phyloP scores from a whole-genome alignment of 805 yeast species.

The Starmerella cellae region DNA sequence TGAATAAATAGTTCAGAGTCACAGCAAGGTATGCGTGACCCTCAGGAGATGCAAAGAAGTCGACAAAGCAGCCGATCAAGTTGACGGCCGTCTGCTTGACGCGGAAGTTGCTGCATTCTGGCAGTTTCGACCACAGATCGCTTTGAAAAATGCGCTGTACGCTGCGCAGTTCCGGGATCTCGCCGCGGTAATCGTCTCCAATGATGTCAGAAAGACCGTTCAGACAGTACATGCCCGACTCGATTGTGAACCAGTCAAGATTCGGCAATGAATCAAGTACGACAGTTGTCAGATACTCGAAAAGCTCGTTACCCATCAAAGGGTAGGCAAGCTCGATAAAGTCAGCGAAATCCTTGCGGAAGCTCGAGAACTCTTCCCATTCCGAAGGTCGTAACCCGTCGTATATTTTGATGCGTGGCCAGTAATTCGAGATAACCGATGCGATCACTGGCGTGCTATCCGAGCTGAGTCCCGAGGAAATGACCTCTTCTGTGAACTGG shows the following conservation, averaged over 20 bases:
- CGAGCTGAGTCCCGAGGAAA: slow-evolving; percentile 22
- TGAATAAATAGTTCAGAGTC: slow-evolving; percentile 46
- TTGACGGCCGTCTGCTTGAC: slow-evolving; percentile 40
- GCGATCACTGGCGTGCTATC: slow-evolving; percentile 27
- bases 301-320: slow-evolving; percentile 43
- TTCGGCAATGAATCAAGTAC: slow-evolving; percentile 11
- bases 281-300: slow-evolving; percentile 30
- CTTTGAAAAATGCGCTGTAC: slow-evolving; percentile 25
- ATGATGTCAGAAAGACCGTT: slow-evolving; percentile 44
- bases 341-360: slow-evolving; percentile 64
- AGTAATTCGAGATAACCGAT: slow-evolving; percentile 44
- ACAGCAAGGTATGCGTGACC: slow-evolving; percentile 37
- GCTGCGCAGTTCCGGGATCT: slow-evolving; percentile 24
- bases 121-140: slow-evolving; percentile 23
- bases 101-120: slow-evolving; percentile 19
- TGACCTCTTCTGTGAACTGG: slow-evolving; percentile 24
- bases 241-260: slow-evolving; percentile 35
- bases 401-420: slow-evolving; percentile 46
- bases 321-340: slow-evolving; percentile 60
- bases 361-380: slow-evolving; percentile 50
- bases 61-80: slow-evolving; percentile 46
- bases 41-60: slow-evolving; percentile 38
- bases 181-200: slow-evolving; percentile 20
- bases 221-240: slow-evolving; percentile 48
- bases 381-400: slow-evolving; percentile 12